Base-by-base conservation (phyloP, 805 yeast species). In the Candida chilensis region DNA sequence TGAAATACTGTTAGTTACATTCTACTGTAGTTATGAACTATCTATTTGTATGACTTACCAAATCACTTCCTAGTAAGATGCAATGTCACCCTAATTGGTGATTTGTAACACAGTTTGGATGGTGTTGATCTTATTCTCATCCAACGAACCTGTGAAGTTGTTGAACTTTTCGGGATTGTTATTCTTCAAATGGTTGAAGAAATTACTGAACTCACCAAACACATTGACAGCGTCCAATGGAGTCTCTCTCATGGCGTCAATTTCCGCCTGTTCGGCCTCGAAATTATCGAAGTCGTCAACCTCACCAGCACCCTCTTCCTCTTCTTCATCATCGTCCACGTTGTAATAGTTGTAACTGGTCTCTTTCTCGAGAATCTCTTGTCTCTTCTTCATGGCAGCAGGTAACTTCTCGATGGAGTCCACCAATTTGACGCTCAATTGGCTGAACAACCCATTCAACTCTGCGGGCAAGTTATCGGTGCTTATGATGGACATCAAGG, bases 311-410 rank as follows among this genome's bases (percentile, higher is more conserved):
- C 44, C 57, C 16, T 47, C 52, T n/a, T 55, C 57, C 11, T 50
- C 63, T 3, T 41, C 57, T 26, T 42, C 53, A 4, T 43, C 47
- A 20, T 47, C 57, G 15, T 40, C 54, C 20, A 40, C 52, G 16
- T 34, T 54, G 18, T 26, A 36, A 37, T 48, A 13, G 34, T 42
- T 3, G 44, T 34, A 31, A 42, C 39, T 21, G 48, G 52, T 38
- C 49, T 60, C 71, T 32, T 48, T 57, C 29, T 60, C 59, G 31
- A 68, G 37, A 16, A 71, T 50, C 34, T 59, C 64, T 28, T 64
- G 60, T 35, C 67, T 59, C 27, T 62, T 66, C 29, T 61, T 64
- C 28, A 71, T 61, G 8, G 75, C 75, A 24, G 46, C 51, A 2
- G 78, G 78, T 40, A 68, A 54, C 7, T 53, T 54, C 27, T 65